A percentile compares a stretch with the other conserved stretches of the same genome.
These are phyloP conservation scores for Lodderomyces oxycetoniae DNA, from an alignment of 1,139 yeast genomes.

Conservation along the genomic window DNA sequence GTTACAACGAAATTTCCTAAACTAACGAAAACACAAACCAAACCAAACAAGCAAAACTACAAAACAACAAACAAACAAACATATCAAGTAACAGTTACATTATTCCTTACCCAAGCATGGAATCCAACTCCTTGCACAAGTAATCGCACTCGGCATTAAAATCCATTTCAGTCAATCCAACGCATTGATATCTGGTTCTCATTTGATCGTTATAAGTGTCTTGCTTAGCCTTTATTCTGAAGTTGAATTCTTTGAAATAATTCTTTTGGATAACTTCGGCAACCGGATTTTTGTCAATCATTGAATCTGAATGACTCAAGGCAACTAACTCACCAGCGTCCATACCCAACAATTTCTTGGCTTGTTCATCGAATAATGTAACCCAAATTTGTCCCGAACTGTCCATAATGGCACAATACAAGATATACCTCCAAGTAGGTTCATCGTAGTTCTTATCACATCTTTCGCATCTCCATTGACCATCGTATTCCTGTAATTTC, in stretches of 20 bases:
- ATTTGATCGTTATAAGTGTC: conserved; percentile 78
- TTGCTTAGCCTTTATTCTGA: conserved; percentile 76
- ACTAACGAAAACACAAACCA: conserved; percentile 1
- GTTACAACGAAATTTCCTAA: too few species aligned
- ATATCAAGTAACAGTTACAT: conserved; percentile 1
- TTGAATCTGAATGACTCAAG: conserved; percentile 38
- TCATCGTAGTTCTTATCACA: conserved; percentile 65
- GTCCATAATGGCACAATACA: conserved; percentile 71
- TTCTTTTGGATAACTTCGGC: conserved; percentile 46
- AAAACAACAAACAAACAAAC: conserved; percentile 3
- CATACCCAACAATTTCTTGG: conserved; percentile 59
- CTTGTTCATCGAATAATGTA: conserved; percentile 83
- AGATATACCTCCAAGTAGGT: conserved; percentile 76
- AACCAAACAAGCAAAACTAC: too few species aligned
- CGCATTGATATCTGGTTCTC: conserved; percentile 71
- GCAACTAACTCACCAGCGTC: conserved; percentile 64
- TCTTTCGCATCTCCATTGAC: conserved; percentile 90
- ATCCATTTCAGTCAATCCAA: conserved; percentile 52
- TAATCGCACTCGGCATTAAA: conserved; percentile 58
- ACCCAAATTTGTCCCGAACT: conserved; percentile 82
- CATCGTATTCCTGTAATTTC: conserved; percentile 68
- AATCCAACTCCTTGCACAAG: conserved; percentile 49
- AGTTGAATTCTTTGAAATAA: conserved; percentile 64
- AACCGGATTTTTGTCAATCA: conserved; percentile 40
- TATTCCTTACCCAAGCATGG: conserved; percentile 25